Percentiles rank a stretch among this genome's conserved stretches.
These are phyloP conservation scores for Calonectria pauciramosa DNA, from an alignment of 2,329 filamentous ascomycete species.

Conservation along the genomic window DNA sequence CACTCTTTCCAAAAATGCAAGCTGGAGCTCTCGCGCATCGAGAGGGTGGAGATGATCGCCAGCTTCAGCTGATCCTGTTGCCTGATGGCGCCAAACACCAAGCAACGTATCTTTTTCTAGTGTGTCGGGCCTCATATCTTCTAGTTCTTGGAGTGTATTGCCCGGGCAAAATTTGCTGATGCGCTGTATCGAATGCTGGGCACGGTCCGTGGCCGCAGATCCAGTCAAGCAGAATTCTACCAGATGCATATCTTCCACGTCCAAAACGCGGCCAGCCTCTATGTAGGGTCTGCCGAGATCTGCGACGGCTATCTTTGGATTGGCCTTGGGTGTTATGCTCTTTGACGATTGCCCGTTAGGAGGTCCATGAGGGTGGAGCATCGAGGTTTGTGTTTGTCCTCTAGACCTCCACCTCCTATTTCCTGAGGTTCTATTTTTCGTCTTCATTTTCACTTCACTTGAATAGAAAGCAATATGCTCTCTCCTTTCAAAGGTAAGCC, in stretches of 20 bases:
- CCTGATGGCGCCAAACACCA: not conserved
- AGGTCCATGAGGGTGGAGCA: not conserved
- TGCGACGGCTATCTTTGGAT: not conserved
- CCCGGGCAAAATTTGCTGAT: not conserved
- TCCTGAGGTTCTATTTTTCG: not conserved
- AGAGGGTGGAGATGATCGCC: not conserved
- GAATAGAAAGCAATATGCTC: not conserved
- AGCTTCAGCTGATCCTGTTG: fast-evolving
- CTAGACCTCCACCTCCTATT: not conserved
- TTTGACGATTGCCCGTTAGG: not conserved
- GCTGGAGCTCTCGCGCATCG: not conserved
- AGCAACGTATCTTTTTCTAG: not conserved
- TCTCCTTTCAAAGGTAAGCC: not conserved
- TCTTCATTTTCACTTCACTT: not conserved
- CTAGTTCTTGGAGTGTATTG: not conserved
- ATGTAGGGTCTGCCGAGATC: not conserved
- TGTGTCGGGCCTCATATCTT: not conserved
- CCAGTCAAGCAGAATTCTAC: not conserved
- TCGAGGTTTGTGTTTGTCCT: too few relatives aligned
- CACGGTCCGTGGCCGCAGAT: too few relatives aligned
- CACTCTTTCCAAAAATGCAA: not conserved
- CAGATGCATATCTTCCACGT: not conserved
- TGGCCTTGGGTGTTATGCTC: fast-evolving
- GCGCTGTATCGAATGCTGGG: not conserved
- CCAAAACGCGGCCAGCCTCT: not conserved